phyloP scores from a whole-genome alignment of 441 rosid genomes.

The California macrophylla region DNA sequence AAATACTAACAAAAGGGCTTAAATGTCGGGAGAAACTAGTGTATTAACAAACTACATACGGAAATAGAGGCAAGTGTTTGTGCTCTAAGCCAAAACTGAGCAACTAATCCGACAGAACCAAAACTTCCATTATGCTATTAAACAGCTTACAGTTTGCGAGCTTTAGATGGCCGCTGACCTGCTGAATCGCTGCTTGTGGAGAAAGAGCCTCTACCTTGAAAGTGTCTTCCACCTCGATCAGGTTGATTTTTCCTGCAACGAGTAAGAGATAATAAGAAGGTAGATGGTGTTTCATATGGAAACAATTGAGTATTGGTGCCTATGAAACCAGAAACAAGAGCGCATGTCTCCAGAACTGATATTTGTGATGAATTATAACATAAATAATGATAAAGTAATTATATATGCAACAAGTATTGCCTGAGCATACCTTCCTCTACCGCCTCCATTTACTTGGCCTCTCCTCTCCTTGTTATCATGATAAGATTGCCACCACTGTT shows the following conservation, averaged over 20 bases:
- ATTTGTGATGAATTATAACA: not conserved
- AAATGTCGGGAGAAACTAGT: too few relatives aligned
- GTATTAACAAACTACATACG: not conserved
- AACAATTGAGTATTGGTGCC: not conserved
- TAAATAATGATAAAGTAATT: not conserved
- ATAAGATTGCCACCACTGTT: slow-evolving; percentile 11
- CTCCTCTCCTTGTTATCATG: not conserved
- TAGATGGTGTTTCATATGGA: too few relatives aligned
- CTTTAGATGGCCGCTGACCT: not conserved
- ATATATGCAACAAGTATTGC: not conserved
- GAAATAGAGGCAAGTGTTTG: not conserved
- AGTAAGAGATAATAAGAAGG: not conserved
- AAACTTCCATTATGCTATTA: slow-evolving; percentile 1
- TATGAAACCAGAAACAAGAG: not conserved
- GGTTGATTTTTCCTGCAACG: slow-evolving; percentile 9
- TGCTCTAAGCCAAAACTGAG: not conserved
- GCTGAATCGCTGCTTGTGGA: slow-evolving; percentile 4
- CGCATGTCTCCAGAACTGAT: not conserved
- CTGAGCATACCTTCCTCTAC: slow-evolving; percentile 9
- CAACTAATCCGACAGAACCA: not conserved
- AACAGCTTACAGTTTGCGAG: slow-evolving; percentile 9
- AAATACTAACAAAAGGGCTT: too few relatives aligned
- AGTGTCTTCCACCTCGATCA: not conserved
- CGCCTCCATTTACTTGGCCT: slow-evolving; percentile 1
- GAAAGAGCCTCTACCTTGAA: slow-evolving; percentile 5